phyloP scores from a whole-genome alignment of 805 yeast genomes.

The Teunomyces kruisii region DNA sequence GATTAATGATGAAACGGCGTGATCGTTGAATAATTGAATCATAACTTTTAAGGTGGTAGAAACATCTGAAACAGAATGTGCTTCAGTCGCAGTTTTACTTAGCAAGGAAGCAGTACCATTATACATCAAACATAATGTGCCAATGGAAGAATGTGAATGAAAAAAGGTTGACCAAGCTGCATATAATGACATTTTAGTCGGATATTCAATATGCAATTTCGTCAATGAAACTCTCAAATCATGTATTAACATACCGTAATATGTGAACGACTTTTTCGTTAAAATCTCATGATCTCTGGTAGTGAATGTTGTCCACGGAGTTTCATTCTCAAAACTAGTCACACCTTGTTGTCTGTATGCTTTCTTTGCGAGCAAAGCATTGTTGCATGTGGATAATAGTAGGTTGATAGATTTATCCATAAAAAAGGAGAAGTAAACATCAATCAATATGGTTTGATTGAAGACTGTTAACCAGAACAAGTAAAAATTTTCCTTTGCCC shows the following conservation, averaged over 20 bases:
- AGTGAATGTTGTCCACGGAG: constrained; percentile 24
- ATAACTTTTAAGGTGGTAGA: constrained; percentile 20
- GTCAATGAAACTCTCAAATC: constrained; percentile 32
- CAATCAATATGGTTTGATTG: constrained; percentile 25
- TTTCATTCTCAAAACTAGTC: constrained; percentile 5
- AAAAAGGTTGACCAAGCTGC: constrained; percentile 37
- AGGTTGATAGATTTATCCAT: constrained; percentile 38
- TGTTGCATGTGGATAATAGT: constrained; percentile 16
- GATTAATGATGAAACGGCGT: constrained; percentile 19
- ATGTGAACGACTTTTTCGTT: constrained; percentile 29
- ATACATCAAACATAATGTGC: constrained; percentile 32
- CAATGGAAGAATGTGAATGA: constrained; percentile 30
- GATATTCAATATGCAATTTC: constrained; percentile 31
- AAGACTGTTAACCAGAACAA: constrained; percentile 33
- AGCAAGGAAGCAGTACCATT: constrained; percentile 35
- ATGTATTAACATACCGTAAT: constrained; percentile 36
- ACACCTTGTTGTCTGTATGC: not conserved
- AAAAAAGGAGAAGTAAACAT: constrained; percentile 35
- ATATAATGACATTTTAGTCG: constrained; percentile 37
- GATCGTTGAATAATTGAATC: constrained; percentile 21
- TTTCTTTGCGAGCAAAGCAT: constrained; percentile 5
- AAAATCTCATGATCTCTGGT: constrained; percentile 27
- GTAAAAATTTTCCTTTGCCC: constrained; percentile 20
- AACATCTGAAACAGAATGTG: constrained; percentile 14
- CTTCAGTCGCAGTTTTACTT: constrained; percentile 23